Base-by-base conservation (phyloP, 2,329 filamentous ascomycete genomes). In the Juglanconis sp. region DNA sequence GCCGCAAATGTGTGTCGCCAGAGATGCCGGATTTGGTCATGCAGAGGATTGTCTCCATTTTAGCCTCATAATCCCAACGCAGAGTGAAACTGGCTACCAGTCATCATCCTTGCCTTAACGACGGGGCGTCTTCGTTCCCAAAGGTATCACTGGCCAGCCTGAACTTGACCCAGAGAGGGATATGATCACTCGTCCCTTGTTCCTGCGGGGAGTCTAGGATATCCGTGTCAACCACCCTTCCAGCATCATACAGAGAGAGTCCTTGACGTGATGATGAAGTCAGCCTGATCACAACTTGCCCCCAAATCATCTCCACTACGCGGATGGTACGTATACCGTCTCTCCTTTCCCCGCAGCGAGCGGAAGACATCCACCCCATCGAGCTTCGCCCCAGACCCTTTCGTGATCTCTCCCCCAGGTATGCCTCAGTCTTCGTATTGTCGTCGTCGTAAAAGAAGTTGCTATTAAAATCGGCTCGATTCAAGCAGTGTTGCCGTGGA, bases 151-250 rank as follows among this genome's bases (percentile, higher is more conserved):
- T 11, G 17, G 36, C 31, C 17, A 60, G 31, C 36, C 15, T 60
- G 34, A 70, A 53, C 44, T 70, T 70, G 17, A 77, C 74, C 73
- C 74, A 81, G 5, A 85, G 66, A 0, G 81, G 81, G 15, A 81
- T 79, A 71, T 84, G 81, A 69, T 84, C 81, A 67, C 81, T 83
- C 2, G 76, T 73, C 1, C 79, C 80, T 44, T 81, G 72, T 62
- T 83, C 81, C 61, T 68, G 65, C 4, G 71, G 70, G 40, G 71
- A 70, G 32, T 79, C 73, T 57, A 74, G 65, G 5, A 74, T 73
- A 4, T 68, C 70, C 5, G 71, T 69, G 13, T 61, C 63, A 2
- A 66, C 8, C 32, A 74, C 61, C 10, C 61, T 52, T 3, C 66
- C 66, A 5, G 51, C 56, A 6, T 65, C 56, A 48, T 64, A 73